Conservation (phyloP, 345 rosid species). For the Erodium maritimum region DNA sequence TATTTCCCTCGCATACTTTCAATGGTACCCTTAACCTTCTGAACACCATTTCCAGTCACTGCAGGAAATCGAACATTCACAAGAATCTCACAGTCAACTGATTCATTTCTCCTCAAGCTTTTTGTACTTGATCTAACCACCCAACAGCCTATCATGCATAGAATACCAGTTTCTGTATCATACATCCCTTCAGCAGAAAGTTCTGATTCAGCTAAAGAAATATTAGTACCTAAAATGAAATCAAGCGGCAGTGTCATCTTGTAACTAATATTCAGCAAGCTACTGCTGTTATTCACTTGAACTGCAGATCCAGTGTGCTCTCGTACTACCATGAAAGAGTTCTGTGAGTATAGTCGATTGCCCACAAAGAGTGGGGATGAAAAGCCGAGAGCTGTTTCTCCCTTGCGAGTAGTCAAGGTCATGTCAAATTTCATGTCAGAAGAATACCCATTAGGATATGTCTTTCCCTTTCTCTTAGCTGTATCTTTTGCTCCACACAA, state of each 20-base stretch:
- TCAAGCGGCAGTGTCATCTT: constrained; percentile 19
- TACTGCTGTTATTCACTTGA: constrained; percentile 16
- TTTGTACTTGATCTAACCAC: constrained; percentile 13
- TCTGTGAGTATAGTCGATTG: constrained; percentile 21
- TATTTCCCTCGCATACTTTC: constrained; percentile 47
- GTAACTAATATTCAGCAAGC: constrained; percentile 59
- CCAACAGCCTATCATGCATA: constrained; percentile 86
- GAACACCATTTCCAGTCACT: constrained; percentile 31
- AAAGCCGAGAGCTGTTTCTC: constrained; percentile 30
- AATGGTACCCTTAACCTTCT: constrained; percentile 50
- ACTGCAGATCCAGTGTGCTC: constrained; percentile 8
- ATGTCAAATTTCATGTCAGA: constrained; percentile 60
- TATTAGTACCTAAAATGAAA: constrained; percentile 13
- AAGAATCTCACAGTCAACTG: constrained; percentile 52
- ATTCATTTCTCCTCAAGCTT: constrained; percentile 12
- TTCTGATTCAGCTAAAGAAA: constrained; percentile 19
- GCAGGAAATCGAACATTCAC: constrained; percentile 49
- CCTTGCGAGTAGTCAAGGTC: constrained; percentile 31
- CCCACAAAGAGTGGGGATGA: constrained; percentile 61
- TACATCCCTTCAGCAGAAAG: constrained; percentile 76
- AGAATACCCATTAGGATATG: constrained; percentile 45
- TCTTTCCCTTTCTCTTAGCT: constrained; percentile 29
- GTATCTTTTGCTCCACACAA: constrained; percentile 27
- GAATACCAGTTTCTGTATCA: constrained; percentile 40
- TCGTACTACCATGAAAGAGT: not conserved